Evolutionary conservation across 257 asterid genomes (phyloP), one percentile per base, ranked within the genome.

Genomic region (Perilla frutescens): DNA sequence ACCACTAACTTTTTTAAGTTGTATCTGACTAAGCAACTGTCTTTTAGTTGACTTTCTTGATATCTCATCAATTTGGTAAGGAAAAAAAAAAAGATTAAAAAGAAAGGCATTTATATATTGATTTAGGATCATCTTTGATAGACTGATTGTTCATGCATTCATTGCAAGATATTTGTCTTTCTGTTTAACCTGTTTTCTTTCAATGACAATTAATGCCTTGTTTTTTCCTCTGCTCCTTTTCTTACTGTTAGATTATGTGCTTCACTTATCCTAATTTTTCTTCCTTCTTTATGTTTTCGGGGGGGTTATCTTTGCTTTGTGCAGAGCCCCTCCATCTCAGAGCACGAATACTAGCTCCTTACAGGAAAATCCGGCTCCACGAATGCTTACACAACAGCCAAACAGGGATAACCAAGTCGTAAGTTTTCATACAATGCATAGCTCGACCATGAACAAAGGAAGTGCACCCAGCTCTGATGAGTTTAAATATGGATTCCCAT

Each of bases 401-500:
- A 74, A 39, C 77, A 85, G 71, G 81, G 81, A 32, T 66, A 32
- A 61, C 65, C 91, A 77, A 59, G 53, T 66, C 13, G 75, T 53
- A 57, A 71, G 66, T 63, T 73, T 76, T 54, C 84, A 54, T 6
- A 76, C 73, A 68, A 41, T 49, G 45, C 81, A 45, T 12, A 74
- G 78, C 75, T 65, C 80, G 70, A 76, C 66, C 68, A 39, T 74
- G 77, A 39, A 75, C 44, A 83, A 62, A 79, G 83, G 62, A 53
- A 77, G 74, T 61, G 54, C 81, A 37, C 53, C 82, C 31, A 71
- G 40, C 49, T 44, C 47, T 10, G 97, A 91, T 76, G 96, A 91
- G 65, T 91, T 87, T 57, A 89, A 86, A 62, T 91, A 87, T 55
- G 97, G 97, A 34, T 91, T 91, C 80, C 97, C 97, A 47, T 82